Evolutionary conservation across 2,329 filamentous ascomycete genomes (phyloP).

Genomic region (Phaeosphaeriaceae sp.): DNA sequence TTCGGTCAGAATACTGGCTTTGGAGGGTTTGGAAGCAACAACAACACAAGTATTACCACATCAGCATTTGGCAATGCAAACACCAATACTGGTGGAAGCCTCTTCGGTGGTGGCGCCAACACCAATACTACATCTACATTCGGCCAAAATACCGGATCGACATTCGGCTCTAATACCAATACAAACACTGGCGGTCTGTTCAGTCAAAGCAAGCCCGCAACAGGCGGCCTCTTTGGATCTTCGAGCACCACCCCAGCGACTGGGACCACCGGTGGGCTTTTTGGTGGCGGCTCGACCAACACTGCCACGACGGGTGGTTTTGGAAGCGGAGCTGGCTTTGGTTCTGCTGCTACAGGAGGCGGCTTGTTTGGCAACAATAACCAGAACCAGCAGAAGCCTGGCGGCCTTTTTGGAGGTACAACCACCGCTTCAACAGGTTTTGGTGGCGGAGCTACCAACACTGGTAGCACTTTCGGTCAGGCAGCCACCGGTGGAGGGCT

Average conservation of each 20-base stretch:
- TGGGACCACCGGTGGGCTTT: slow-evolving; percentile 41
- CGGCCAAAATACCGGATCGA: slow-evolving; percentile 40
- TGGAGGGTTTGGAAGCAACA: slow-evolving; percentile 53
- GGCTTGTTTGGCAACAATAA: slow-evolving; percentile 59
- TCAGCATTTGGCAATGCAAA: slow-evolving; percentile 57
- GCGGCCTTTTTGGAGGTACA: slow-evolving; percentile 42
- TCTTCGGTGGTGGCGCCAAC: slow-evolving; percentile 52
- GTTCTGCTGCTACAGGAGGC: slow-evolving; percentile 34
- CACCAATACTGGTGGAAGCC: slow-evolving; percentile 49
- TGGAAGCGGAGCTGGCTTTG: slow-evolving; percentile 25
- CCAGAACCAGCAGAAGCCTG: slow-evolving; percentile 42
- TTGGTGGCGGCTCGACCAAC: slow-evolving; percentile 41
- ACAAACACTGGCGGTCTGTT: slow-evolving; percentile 42
- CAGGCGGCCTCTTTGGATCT: slow-evolving; percentile 50
- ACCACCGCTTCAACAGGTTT: slow-evolving; percentile 35
- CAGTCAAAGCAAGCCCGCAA: slow-evolving; percentile 44
- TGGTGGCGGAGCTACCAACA: slow-evolving; percentile 31
- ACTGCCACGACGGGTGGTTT: slow-evolving; percentile 25
- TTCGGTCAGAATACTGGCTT: slow-evolving; percentile 74
- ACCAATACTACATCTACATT: slow-evolving; percentile 40
- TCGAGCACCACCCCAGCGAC: slow-evolving; percentile 35
- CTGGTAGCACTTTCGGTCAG: slow-evolving; percentile 30
- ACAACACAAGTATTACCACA: slow-evolving; percentile 40
- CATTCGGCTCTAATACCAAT: slow-evolving; percentile 35
- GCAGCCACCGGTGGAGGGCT: slow-evolving; percentile 40